Conservation (phyloP, 2,329 filamentous ascomycete genomes). For the Exophiala bonariae region DNA sequence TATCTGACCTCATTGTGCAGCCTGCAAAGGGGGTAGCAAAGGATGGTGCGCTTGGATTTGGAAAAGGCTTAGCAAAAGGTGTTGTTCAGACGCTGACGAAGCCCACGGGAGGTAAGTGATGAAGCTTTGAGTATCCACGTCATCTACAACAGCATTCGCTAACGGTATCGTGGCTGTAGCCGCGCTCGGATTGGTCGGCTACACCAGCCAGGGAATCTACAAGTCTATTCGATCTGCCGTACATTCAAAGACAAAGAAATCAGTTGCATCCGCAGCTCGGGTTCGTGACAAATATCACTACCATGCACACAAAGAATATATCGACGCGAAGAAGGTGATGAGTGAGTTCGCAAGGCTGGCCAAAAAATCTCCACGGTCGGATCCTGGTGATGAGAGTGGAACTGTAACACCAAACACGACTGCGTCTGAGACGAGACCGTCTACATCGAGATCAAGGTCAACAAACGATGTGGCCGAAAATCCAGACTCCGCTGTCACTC, state of each 20-base stretch:
- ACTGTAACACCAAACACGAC: not conserved
- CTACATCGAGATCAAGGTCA: no score
- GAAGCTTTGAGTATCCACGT: not conserved
- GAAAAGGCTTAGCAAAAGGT: slow-evolving; percentile 38
- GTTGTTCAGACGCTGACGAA: slow-evolving; percentile 7
- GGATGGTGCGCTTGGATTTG: slow-evolving; percentile 34
- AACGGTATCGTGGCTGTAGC: slow-evolving; percentile 23
- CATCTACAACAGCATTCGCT: slow-evolving; percentile 16
- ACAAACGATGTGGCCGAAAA: no score
- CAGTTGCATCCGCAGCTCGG: slow-evolving; percentile 27
- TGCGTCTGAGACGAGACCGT: no score
- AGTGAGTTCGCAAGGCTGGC: not conserved
- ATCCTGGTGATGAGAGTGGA: not conserved
- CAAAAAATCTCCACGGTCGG: not conserved
- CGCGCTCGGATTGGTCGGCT: slow-evolving; percentile 32
- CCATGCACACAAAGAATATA: not conserved
- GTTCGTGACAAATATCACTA: slow-evolving; percentile 24
- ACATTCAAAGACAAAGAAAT: slow-evolving; percentile 29
- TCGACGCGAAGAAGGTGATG: not conserved
- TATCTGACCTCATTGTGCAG: slow-evolving; percentile 33
- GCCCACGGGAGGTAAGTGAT: not conserved
- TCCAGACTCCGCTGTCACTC: no score
- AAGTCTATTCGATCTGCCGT: slow-evolving; percentile 34
- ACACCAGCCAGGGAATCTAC: slow-evolving; percentile 34
- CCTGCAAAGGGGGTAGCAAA: slow-evolving; percentile 34